Percentiles rank a stretch among this genome's conserved stretches.
These are phyloP conservation scores for Talaromyces sp. DNA, from an alignment of 2,329 filamentous ascomycete genomes.

Conservation along the genomic window DNA sequence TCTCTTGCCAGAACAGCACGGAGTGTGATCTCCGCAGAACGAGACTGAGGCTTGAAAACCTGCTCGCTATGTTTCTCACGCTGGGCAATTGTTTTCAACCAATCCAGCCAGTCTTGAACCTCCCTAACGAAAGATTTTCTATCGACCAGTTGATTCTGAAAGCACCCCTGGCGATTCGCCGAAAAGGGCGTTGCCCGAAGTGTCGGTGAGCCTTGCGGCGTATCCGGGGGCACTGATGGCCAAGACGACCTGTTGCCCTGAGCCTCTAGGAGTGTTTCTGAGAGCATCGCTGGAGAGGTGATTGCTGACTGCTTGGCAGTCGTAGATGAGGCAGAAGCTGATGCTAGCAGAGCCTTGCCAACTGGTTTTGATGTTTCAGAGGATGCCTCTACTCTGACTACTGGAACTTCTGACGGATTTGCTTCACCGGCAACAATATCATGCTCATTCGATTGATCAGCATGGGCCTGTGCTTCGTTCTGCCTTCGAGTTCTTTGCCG, in stretches of 20 bases:
- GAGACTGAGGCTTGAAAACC: slow-evolving; percentile 5
- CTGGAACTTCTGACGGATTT: background rate
- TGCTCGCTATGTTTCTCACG: slow-evolving; percentile 12
- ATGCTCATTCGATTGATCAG: background rate
- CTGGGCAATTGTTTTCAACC: slow-evolving; percentile 25
- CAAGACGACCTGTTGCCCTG: slow-evolving; percentile 21
- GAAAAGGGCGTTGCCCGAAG: background rate
- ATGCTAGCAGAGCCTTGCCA: slow-evolving; percentile 26
- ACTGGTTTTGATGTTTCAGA: slow-evolving; percentile 19
- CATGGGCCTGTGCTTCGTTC: background rate
- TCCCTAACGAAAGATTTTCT: slow-evolving; percentile 19
- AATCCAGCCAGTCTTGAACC: slow-evolving; percentile 29
- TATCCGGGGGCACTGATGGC: slow-evolving; percentile 12
- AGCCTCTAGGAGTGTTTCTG: slow-evolving; percentile 33
- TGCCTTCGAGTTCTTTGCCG: slow-evolving; percentile 10
- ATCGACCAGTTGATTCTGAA: slow-evolving; percentile 5
- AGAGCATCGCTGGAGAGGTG: slow-evolving; percentile 32
- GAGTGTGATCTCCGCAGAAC: slow-evolving; percentile 31
- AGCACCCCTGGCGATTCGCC: background rate
- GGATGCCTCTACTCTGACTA: slow-evolving; percentile 18
- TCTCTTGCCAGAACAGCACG: slow-evolving; percentile 30
- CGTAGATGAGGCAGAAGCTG: slow-evolving; percentile 7
- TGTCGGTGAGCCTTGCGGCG: slow-evolving; percentile 3
- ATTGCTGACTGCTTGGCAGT: slow-evolving; percentile 18
- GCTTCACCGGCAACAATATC: background rate